Percentiles rank a stretch among this genome's conserved stretches.
Evolutionary conservation across 78 protist species (phyloP).

Genomic region (Dictyostelium capitatum): DNA sequence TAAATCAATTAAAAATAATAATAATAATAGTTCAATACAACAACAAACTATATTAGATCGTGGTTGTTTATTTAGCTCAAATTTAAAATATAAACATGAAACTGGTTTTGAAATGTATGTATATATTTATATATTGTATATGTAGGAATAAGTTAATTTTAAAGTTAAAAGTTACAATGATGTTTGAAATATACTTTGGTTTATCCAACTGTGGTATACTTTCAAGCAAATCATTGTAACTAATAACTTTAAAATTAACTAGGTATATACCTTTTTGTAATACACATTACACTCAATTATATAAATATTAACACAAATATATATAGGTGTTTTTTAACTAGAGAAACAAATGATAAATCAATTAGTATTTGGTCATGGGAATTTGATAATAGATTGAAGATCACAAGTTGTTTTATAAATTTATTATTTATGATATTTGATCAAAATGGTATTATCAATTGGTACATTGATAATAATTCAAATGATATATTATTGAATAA

Average conservation of each 20-base stretch:
- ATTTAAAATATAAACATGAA: conserved; percentile 1
- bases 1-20: background rate
- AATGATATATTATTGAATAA: background rate
- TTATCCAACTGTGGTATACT: no score
- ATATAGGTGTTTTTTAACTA: background rate
- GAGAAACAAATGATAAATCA: background rate
- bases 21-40: background rate
- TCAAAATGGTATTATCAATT: background rate
- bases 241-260: no score
- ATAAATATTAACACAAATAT: no score
- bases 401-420: background rate
- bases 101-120: background rate
- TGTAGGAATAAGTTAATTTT: no score
- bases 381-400: background rate
- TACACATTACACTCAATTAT: no score
- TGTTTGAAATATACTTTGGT: no score
- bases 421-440: background rate
- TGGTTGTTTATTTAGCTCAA: background rate
- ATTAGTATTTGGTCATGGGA: background rate
- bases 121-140: no score
- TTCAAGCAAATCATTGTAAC: no score
- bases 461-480: background rate
- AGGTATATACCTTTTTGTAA: no score
- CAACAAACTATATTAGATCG: background rate
- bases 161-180: no score